Conservation (phyloP, 75 land plant genomes). For the Pseudotsuga menziesii region DNA sequence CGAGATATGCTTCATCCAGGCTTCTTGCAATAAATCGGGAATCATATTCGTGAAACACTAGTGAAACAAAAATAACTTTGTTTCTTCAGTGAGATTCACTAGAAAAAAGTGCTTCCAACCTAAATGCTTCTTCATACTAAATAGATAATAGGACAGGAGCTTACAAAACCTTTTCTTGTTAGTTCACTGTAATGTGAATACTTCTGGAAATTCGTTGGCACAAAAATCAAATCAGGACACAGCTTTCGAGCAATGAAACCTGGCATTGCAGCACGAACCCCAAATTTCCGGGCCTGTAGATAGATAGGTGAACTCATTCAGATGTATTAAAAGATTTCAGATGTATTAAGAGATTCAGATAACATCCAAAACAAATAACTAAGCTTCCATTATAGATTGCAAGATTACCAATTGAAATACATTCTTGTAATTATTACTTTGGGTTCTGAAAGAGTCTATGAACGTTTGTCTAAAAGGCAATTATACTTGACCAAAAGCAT, state of each 20-base stretch:
- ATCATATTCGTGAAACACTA: slow-evolving; percentile 76
- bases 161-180: slow-evolving; percentile 60
- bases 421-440: background rate
- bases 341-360: background rate
- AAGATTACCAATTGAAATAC: background rate
- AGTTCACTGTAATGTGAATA: slow-evolving; percentile 74
- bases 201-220: slow-evolving; percentile 72
- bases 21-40: slow-evolving; percentile 73
- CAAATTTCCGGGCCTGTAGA: slow-evolving; percentile 78
- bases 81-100: background rate
- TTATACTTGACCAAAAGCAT: background rate
- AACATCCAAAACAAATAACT: background rate
- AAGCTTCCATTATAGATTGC: background rate
- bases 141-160: background rate
- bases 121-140: background rate
- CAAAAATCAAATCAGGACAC: slow-evolving; percentile 77
- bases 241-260: slow-evolving; percentile 85
- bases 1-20: slow-evolving; percentile 92
- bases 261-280: slow-evolving; percentile 97
- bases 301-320: background rate
- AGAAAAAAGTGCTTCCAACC: too few relatives aligned
- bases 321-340: background rate
- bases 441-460: background rate
- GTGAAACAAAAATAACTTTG: background rate
- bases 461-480: background rate